phyloP scores from a whole-genome alignment of 257 asterid species.

The Gynochthodes officinalis region DNA sequence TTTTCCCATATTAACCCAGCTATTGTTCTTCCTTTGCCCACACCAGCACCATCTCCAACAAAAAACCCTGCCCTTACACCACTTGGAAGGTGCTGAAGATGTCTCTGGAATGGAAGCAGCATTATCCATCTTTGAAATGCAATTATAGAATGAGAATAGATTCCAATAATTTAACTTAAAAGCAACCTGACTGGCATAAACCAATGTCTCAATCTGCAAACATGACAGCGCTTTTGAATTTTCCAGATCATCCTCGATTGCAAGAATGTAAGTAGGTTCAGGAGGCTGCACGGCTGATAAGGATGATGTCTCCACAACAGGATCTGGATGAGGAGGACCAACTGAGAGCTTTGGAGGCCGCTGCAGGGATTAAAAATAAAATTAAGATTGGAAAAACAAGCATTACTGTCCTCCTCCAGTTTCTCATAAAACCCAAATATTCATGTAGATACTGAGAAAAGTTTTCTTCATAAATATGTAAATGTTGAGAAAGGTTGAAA shows the following conservation, averaged over 20 bases:
- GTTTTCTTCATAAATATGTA: not conserved
- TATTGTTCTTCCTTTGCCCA: conserved; percentile 96
- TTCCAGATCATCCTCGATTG: conserved; percentile 71
- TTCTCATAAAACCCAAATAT: not conserved
- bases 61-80: conserved; percentile 96
- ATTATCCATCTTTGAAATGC: conserved; percentile 23
- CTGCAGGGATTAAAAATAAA: conserved; percentile 38
- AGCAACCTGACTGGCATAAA: conserved; percentile 94
- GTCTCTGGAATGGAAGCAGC: conserved; percentile 59
- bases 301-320: conserved; percentile 92
- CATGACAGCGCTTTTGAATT: conserved; percentile 76
- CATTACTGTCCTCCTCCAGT: not conserved
- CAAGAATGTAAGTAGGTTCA: conserved; percentile 83
- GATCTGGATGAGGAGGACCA: conserved; percentile 94
- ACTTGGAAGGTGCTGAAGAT: conserved; percentile 81
- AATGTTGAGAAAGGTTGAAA: conserved; percentile 1
- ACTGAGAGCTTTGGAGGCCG: conserved; percentile 87
- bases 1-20: conserved; percentile 99
- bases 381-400: conserved; percentile 9
- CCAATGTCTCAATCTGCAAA: conserved; percentile 95
- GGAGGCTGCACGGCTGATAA: conserved; percentile 96
- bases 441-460: conserved; percentile 3
- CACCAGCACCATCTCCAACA: conserved; percentile 99
- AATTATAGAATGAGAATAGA: conserved; percentile 16
- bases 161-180: conserved; percentile 18